A percentile compares a stretch with the other conserved stretches of the same genome.
Conservation (phyloP, 148 eudicot genomes). For the Spergularia marina region DNA sequence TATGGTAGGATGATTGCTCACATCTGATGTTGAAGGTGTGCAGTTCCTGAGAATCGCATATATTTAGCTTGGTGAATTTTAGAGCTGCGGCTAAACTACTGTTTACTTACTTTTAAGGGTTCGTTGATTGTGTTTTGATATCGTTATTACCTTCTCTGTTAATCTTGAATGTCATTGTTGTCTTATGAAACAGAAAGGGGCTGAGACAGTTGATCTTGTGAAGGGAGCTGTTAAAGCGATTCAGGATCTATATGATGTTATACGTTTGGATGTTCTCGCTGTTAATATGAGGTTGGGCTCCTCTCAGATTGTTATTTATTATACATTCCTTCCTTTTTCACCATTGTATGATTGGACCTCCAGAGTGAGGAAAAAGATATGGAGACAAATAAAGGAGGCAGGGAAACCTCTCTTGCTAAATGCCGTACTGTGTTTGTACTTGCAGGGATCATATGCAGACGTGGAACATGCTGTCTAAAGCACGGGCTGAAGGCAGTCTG, state of each 20-base stretch:
- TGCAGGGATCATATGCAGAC: conserved; percentile 66
- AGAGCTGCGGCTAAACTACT: not conserved
- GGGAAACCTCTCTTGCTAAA: not conserved
- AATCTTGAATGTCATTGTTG: conserved; percentile 12
- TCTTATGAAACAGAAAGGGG: conserved; percentile 53
- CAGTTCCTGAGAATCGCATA: conserved; percentile 5
- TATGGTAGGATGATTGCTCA: not conserved
- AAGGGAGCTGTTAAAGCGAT: conserved; percentile 92
- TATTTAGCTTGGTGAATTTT: not conserved
- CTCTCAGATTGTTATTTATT: not conserved
- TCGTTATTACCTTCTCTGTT: conserved; percentile 1
- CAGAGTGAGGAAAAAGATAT: not conserved
- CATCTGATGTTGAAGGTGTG: not conserved
- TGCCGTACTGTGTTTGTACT: conserved; percentile 11
- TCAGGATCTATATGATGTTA: conserved; percentile 91
- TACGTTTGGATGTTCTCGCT: conserved; percentile 66
- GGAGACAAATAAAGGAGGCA: not conserved
- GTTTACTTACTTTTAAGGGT: not conserved
- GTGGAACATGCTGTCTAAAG: conserved; percentile 62
- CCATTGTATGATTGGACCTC: not conserved
- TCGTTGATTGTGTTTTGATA: not conserved
- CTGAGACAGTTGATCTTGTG: conserved; percentile 60
- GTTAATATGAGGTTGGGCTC: conserved; percentile 68
- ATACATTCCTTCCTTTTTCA: not conserved
- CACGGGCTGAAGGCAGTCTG: conserved; percentile 79